Percentiles rank a stretch among this genome's conserved stretches.
phyloP scores from a whole-genome alignment of 2,329 filamentous ascomycete genomes.

The Leptographium wingfieldii region DNA sequence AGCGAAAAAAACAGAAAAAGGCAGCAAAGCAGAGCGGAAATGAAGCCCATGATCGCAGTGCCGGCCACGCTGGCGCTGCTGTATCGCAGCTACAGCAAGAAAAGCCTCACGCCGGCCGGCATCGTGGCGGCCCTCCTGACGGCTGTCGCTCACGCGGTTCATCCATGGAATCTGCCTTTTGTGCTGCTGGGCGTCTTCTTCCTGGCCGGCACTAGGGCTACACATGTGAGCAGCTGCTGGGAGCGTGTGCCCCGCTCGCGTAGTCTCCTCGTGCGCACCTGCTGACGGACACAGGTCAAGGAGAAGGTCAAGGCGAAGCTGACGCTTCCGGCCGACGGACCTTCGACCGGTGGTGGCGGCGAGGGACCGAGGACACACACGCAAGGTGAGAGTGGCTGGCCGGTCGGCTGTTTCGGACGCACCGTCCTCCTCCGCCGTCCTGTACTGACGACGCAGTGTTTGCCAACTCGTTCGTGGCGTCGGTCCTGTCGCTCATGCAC shows the following conservation, averaged over 20 bases:
- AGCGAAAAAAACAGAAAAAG: not conserved
- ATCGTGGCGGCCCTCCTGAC: conserved; percentile 61
- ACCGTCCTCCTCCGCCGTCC: too few species aligned
- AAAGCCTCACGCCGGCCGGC: conserved; percentile 67
- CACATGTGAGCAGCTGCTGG: conserved; percentile 20
- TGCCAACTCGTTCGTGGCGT: conserved; percentile 74
- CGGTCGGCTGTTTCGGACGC: too few species aligned
- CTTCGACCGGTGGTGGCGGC: conserved; percentile 44
- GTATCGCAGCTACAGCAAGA: conserved; percentile 55
- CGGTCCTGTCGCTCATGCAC: conserved; percentile 47
- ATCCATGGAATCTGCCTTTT: conserved; percentile 92
- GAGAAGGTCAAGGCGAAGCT: conserved; percentile 72
- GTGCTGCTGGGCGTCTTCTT: conserved; percentile 75
- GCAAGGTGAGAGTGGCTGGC: conserved; percentile 41
- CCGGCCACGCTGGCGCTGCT: conserved; percentile 48
- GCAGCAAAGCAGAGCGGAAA: conserved; percentile 16
- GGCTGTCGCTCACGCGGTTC: conserved; percentile 70
- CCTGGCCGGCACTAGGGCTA: conserved; percentile 68
- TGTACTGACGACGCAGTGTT: conserved; percentile 39
- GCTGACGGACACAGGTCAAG: conserved; percentile 50
- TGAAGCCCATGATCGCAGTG: conserved; percentile 45
- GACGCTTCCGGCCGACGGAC: conserved; percentile 64
- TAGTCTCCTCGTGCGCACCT: not conserved
- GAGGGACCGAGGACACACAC: conserved; percentile 75
- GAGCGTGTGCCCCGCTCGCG: not conserved